phyloP scores from a whole-genome alignment of 202 grass and related monocot genomes.

The Saccharum hybrid region DNA sequence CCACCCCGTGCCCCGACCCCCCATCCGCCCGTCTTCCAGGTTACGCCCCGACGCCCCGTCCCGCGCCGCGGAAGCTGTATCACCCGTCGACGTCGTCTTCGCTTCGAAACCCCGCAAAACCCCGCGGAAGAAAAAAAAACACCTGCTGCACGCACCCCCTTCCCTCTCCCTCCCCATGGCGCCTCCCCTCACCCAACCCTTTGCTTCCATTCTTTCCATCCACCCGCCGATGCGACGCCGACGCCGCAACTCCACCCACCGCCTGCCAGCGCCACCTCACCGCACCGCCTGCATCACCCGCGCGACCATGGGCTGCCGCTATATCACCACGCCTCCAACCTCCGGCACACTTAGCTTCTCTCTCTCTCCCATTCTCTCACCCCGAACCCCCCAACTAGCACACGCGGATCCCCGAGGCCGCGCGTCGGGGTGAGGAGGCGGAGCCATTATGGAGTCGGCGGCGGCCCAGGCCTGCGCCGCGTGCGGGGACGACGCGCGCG shows the following conservation, averaged over 20 bases:
- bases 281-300: neutral
- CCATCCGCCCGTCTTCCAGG: slow-evolving; percentile 47
- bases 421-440: slow-evolving; percentile 27
- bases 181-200: slow-evolving; percentile 42
- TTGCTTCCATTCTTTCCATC: slow-evolving; percentile 99
- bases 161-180: neutral
- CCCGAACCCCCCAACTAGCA: slow-evolving; percentile 10
- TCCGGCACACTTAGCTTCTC: slow-evolving; percentile 55
- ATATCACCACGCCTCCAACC: slow-evolving; percentile 66
- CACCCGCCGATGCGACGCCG: slow-evolving; percentile 77
- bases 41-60: slow-evolving; percentile 33
- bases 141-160: slow-evolving; percentile 45
- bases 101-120: slow-evolving; percentile 80
- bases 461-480: slow-evolving; percentile 48
- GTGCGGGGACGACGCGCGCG: slow-evolving; percentile 68
- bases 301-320: slow-evolving; percentile 26
- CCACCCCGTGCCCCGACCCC: slow-evolving; percentile 26
- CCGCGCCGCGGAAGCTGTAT: neutral
- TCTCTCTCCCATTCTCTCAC: neutral
- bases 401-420: slow-evolving; percentile 24
- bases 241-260: slow-evolving; percentile 64
- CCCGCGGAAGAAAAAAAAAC: slow-evolving; percentile 32
- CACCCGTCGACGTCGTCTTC: slow-evolving; percentile 56
- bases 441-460: slow-evolving; percentile 57
- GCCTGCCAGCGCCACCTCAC: slow-evolving; percentile 49